Conservation (phyloP, 768 basidiomycete species). For the Sporobolomyces phaffii region DNA sequence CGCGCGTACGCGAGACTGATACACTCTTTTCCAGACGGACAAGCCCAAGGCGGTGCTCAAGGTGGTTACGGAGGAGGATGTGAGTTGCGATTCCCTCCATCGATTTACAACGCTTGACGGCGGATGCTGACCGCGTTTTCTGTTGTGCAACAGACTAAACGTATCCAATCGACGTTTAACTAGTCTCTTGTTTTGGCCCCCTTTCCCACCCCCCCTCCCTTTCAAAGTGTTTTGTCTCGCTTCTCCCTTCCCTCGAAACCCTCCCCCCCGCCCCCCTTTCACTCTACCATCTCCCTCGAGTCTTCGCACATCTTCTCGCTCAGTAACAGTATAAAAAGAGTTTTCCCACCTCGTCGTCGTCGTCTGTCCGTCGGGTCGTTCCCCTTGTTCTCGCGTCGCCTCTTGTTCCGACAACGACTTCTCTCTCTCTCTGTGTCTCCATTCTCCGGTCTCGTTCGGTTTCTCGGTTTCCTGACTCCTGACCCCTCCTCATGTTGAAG, state of each 20-base stretch:
- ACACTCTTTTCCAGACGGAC: not conserved
- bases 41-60: constrained; percentile 26
- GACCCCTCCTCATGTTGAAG: not conserved
- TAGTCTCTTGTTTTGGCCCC: not conserved
- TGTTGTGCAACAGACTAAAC: not conserved
- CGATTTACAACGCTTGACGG: no score
- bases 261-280: not conserved
- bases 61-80: constrained; percentile 34
- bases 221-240: not conserved
- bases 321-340: not conserved
- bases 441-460: not conserved
- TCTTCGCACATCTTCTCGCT: not conserved
- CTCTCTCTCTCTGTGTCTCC: not conserved
- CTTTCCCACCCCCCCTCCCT: not conserved
- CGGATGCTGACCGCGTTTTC: not conserved
- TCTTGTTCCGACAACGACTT: not conserved
- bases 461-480: not conserved
- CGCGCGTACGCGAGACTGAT: not conserved
- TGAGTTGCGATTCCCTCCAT: constrained; percentile 1
- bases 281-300: not conserved
- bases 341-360: not conserved
- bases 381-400: not conserved
- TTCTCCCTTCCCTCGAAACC: not conserved
- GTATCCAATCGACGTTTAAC: not conserved
- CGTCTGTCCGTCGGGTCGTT: no score